Base-by-base conservation (phyloP, 768 basidiomycete genomes). In the Amanita molliuscula region DNA sequence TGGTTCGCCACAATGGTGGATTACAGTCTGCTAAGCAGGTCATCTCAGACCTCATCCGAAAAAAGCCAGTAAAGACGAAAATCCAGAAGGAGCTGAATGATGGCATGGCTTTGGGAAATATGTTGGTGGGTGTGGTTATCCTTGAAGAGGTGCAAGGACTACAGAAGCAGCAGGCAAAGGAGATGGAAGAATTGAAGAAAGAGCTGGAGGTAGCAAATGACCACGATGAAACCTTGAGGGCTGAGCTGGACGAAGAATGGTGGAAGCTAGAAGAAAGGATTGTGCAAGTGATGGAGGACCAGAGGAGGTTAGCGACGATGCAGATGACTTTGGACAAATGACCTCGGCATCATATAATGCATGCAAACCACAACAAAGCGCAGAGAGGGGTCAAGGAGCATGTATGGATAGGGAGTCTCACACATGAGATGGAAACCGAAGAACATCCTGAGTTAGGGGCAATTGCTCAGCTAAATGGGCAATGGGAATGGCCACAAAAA, bases 1-100 rank as follows among this genome's bases (percentile, higher is more conserved):
- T 75, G 15, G 55, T 65, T 8, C 70, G 73, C 20, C 69, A 73
- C 47, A 54, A 57, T 29, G 65, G 64, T 29, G 63, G 62, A 2
- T 55, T 60, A 31, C 38, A 57, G 3, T 65, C 66, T 9, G 61
- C 72, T 1, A 61, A 58, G 0, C 43, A 56, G 26, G 58, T 72
- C 42, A 43, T 75, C 1, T 62, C 64, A 25, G 59, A 62, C 40
- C 55, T 74, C 56, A 21, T 52, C 21, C 31, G 48, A 13, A 45
- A 35, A 11, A 16, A 20, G 16, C 55, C 58, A 1, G 38, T 52
- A 9, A 9, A 49, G 7, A 37, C 58, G 33, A 47, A 47, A 20
- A 58, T 61, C 26, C 58, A 59, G 54, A 34, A 42, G 26, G 60
- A 61, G 52, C 8, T 61, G 23, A 51, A 52, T 33, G 47, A 53